phyloP scores from a whole-genome alignment of 768 basidiomycete genomes.

The Agrocybe pediades region DNA sequence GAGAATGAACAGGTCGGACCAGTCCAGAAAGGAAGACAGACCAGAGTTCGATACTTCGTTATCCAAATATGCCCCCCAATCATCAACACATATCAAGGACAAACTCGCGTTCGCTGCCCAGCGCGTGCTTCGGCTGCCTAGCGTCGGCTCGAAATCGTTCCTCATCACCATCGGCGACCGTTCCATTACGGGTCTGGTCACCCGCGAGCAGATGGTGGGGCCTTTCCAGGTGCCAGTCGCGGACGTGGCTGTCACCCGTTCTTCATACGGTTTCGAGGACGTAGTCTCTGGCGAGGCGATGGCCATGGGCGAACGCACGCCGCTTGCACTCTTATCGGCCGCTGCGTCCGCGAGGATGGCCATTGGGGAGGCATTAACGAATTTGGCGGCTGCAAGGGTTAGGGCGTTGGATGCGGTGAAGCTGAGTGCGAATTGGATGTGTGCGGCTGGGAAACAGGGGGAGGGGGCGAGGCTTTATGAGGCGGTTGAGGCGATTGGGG shows the following conservation, averaged over 20 bases:
- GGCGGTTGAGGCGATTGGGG: conserved; percentile 86
- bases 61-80: conserved; percentile 58
- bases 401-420: conserved; percentile 76
- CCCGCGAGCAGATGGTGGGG: conserved; percentile 98
- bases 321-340: conserved; percentile 83
- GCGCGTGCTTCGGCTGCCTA: conserved; percentile 87
- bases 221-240: conserved; percentile 98
- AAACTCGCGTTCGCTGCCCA: conserved; percentile 66
- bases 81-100: conserved; percentile 36
- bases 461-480: conserved; percentile 91
- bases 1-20: conserved; percentile 80
- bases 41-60: conserved; percentile 74
- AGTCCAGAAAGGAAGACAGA: conserved; percentile 38
- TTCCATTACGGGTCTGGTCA: conserved; percentile 89
- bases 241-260: conserved; percentile 95
- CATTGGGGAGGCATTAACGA: conserved; percentile 91
- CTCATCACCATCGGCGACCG: conserved; percentile 98
- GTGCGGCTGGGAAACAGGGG: conserved; percentile 84
- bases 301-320: conserved; percentile 98
- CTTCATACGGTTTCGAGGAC: conserved; percentile 86
- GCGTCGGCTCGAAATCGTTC: conserved; percentile 95
- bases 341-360: conserved; percentile 96
- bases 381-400: conserved; percentile 81
- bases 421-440: conserved; percentile 99
- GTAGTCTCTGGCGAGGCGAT: conserved; percentile 88